Evolutionary conservation across 169 alveolate genomes (phyloP).

Genomic region (Plasmodium blacklocki): DNA sequence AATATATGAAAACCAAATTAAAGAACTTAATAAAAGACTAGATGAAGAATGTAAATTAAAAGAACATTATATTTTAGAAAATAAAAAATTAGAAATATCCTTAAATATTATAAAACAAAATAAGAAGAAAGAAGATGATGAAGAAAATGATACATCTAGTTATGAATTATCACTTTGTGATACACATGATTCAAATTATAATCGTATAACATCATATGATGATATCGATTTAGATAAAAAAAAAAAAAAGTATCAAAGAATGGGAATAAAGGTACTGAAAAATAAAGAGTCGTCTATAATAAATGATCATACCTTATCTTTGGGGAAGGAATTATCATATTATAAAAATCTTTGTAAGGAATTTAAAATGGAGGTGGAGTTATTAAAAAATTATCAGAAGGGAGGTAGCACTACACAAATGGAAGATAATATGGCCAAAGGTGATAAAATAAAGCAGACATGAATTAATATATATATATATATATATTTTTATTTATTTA

Average conservation of each 20-base stretch:
- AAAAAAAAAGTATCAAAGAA: constrained; percentile 22
- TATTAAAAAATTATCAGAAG: not conserved
- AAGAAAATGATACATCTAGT: constrained; percentile 16
- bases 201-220: constrained; percentile 53
- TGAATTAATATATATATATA: too few relatives aligned
- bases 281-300: constrained; percentile 11
- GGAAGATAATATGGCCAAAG: too few relatives aligned
- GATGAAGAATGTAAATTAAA: constrained; percentile 49
- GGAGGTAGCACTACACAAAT: too few relatives aligned
- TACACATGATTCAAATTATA: constrained; percentile 11
- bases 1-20: constrained; percentile 18
- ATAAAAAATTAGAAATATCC: constrained; percentile 43
- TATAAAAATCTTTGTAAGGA: constrained; percentile 68
- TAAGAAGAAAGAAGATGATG: constrained; percentile 23
- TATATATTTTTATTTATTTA: too few relatives aligned
- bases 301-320: constrained; percentile 38
- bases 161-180: constrained; percentile 6
- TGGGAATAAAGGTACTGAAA: not conserved
- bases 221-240: constrained; percentile 48
- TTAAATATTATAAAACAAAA: constrained; percentile 34
- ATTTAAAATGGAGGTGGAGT: constrained; percentile 47
- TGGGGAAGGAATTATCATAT: constrained; percentile 69
- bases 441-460: too few relatives aligned
- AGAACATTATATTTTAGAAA: constrained; percentile 50
- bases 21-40: constrained; percentile 31